Conservation (phyloP, 805 yeast species). For the Dipodascus albidus region DNA sequence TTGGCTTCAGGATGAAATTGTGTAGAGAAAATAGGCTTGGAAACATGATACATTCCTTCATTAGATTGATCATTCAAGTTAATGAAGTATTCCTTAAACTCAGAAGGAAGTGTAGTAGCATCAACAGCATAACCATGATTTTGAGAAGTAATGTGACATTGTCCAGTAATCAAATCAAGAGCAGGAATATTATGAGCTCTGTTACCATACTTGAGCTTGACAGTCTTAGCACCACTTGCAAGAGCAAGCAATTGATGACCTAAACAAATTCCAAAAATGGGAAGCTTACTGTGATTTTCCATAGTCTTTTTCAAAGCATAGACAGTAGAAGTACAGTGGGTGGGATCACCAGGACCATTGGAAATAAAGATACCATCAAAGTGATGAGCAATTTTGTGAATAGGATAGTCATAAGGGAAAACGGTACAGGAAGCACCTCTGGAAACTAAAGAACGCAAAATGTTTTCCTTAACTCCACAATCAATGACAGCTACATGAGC, state of each 20-base stretch:
- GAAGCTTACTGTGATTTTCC: slow-evolving; percentile 49
- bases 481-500: slow-evolving; percentile 88
- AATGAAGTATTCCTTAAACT: slow-evolving; percentile 79
- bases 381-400: slow-evolving; percentile 79
- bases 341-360: slow-evolving; percentile 97
- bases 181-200: slow-evolving; percentile 99
- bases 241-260: slow-evolving; percentile 96
- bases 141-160: slow-evolving; percentile 96
- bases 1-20: slow-evolving; percentile 99
- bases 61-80: slow-evolving; percentile 92
- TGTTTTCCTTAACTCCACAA: slow-evolving; percentile 98
- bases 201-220: slow-evolving; percentile 93
- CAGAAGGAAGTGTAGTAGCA: slow-evolving; percentile 56
- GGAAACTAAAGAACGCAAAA: slow-evolving; percentile 81
- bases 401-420: slow-evolving; percentile 90
- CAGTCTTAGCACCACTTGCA: slow-evolving; percentile 88
- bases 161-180: slow-evolving; percentile 76
- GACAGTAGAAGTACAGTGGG: slow-evolving; percentile 74
- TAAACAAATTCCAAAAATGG: slow-evolving; percentile 94
- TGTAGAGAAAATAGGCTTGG: slow-evolving; percentile 86
- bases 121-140: slow-evolving; percentile 98
- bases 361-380: slow-evolving; percentile 93
- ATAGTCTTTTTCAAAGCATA: slow-evolving; percentile 61
- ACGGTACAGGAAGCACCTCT: slow-evolving; percentile 96
- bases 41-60: slow-evolving; percentile 90